Conservation (phyloP, 352 stramenopile species). For the Phytophthora podocarpi region DNA sequence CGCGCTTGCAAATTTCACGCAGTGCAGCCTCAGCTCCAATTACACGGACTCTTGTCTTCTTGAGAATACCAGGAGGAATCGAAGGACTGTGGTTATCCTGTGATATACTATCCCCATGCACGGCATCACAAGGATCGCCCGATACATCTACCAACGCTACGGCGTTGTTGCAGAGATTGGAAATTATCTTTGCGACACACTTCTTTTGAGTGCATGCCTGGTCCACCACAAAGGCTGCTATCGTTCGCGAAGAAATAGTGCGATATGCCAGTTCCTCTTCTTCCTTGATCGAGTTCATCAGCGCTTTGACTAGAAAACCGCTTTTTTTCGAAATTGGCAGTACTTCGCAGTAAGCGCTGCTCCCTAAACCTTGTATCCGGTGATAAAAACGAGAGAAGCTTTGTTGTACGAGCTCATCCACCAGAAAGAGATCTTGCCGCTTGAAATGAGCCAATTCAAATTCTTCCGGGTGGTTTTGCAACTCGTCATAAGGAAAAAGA, state of each 20-base stretch:
- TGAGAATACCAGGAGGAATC: constrained; percentile 27
- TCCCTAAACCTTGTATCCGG: constrained; percentile 68
- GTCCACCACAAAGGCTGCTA: constrained; percentile 63
- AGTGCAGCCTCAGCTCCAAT: constrained; percentile 51
- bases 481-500: constrained; percentile 52
- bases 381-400: constrained; percentile 55
- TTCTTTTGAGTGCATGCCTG: constrained; percentile 64
- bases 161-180: constrained; percentile 78
- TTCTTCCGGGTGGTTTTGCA: constrained; percentile 35
- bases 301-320: constrained; percentile 76
- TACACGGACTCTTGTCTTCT: constrained; percentile 45
- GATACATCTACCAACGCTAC: constrained; percentile 39
- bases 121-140: constrained; percentile 5
- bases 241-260: constrained; percentile 44
- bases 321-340: constrained; percentile 66
- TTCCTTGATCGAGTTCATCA: constrained; percentile 83
- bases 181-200: constrained; percentile 79
- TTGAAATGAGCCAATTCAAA: constrained; percentile 81
- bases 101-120: not conserved
- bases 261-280: constrained; percentile 57
- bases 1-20: constrained; percentile 41
- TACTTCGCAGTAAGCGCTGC: constrained; percentile 59
- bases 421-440: constrained; percentile 80
- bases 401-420: constrained; percentile 74
- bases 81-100: not conserved